Evolutionary conservation across 202 grass and related monocot genomes (phyloP).

Genomic region (Brachypodium distachyon): DNA sequence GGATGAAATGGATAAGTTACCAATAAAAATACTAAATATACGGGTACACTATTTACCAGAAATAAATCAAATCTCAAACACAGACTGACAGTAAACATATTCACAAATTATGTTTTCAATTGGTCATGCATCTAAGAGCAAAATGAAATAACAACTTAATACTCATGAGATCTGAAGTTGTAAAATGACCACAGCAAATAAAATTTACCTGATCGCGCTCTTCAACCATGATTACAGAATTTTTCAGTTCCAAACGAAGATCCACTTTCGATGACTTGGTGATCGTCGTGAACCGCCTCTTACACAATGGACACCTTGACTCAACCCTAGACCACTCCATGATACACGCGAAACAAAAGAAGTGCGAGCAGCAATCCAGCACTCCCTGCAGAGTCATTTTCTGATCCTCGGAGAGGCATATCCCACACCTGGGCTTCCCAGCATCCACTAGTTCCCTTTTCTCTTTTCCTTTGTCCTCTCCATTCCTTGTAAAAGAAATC

Average conservation of each 20-base stretch:
- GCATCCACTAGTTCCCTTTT: conserved; percentile 45
- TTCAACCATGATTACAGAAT: conserved; percentile 67
- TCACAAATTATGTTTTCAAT: neutral
- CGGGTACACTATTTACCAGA: neutral
- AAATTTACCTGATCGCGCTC: conserved; percentile 82
- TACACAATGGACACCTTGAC: conserved; percentile 87
- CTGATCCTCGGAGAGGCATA: conserved; percentile 85
- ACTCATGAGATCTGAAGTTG: neutral
- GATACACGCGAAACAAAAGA: conserved; percentile 88
- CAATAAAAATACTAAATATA: neutral
- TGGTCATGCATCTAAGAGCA: neutral
- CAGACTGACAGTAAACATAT: conserved; percentile 19
- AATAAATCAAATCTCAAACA: neutral
- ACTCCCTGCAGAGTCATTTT: conserved; percentile 55
- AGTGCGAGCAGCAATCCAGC: conserved; percentile 85
- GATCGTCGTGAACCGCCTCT: conserved; percentile 76
- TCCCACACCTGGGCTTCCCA: conserved; percentile 59
- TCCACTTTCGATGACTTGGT: conserved; percentile 73
- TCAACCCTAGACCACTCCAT: conserved; percentile 96
- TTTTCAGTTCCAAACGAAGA: conserved; percentile 44
- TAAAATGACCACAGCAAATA: neutral
- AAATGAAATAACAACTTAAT: neutral
- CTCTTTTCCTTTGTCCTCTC: conserved; percentile 65
- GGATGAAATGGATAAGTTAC: neutral
- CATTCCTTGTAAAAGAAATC: conserved; percentile 29